phyloP scores from a whole-genome alignment of 2,329 filamentous ascomycete genomes.

The Colletotrichum shisoi region DNA sequence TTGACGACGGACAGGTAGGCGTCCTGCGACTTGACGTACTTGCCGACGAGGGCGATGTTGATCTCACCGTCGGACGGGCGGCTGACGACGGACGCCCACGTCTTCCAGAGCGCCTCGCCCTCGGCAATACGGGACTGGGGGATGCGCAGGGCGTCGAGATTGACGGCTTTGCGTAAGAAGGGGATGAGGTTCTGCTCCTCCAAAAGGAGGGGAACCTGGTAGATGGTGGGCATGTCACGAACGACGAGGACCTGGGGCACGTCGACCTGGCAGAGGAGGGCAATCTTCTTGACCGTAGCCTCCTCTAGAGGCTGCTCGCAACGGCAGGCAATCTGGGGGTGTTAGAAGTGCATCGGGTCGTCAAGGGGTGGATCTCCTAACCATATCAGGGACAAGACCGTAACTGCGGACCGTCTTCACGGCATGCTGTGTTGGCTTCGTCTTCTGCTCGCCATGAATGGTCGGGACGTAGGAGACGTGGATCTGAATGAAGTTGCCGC shows the following conservation, averaged over 20 bases:
- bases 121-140: conserved; percentile 64
- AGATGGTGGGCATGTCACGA: conserved; percentile 86
- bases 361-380: conserved; percentile 48
- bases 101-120: conserved; percentile 71
- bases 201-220: conserved; percentile 93
- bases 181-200: conserved; percentile 78
- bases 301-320: conserved; percentile 80
- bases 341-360: background rate
- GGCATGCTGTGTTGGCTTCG: conserved; percentile 93
- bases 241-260: conserved; percentile 87
- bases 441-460: conserved; percentile 79
- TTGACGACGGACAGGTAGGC: conserved; percentile 87
- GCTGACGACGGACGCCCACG: conserved; percentile 65
- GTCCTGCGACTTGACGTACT: conserved; percentile 86
- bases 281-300: conserved; percentile 83
- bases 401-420: conserved; percentile 84
- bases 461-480: conserved; percentile 89
- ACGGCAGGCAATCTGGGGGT: conserved; percentile 81
- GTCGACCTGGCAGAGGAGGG: conserved; percentile 87
- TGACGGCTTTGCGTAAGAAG: conserved; percentile 71
- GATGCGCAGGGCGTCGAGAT: conserved; percentile 66
- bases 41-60: conserved; percentile 87
- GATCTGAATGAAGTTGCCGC: conserved; percentile 85
- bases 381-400: conserved; percentile 75
- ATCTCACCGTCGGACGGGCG: conserved; percentile 75